Percentiles rank a stretch among this genome's conserved stretches.
These are phyloP conservation scores for Ormosia semicastrata DNA, from an alignment of 306 rosid species.

Conservation along the genomic window DNA sequence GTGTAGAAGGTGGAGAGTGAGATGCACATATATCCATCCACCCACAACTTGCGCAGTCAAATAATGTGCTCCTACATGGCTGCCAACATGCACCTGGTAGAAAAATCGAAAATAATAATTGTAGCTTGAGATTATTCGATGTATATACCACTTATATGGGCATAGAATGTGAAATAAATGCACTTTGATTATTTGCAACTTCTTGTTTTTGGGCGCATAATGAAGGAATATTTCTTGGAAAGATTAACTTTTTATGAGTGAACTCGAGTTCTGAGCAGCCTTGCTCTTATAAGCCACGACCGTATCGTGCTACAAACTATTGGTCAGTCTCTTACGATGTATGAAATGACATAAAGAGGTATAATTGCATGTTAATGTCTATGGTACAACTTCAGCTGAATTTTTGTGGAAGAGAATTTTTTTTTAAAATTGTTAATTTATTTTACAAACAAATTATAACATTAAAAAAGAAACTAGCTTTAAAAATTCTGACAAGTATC, in stretches of 20 bases:
- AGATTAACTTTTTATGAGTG: neutral
- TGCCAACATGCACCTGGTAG: slow-evolving; percentile 30
- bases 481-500: too few species aligned
- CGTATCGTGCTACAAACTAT: neutral
- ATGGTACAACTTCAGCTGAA: neutral
- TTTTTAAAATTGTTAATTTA: too few species aligned
- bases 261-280: neutral
- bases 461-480: too few species aligned
- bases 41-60: slow-evolving; percentile 1
- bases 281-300: neutral
- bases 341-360: neutral
- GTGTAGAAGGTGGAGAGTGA: slow-evolving; percentile 46
- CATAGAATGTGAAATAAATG: neutral
- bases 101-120: neutral
- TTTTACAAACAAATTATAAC: too few species aligned
- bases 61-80: slow-evolving; percentile 47
- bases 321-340: neutral
- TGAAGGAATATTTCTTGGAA: neutral
- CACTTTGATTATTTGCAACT: neutral
- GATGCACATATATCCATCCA: slow-evolving; percentile 26
- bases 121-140: slow-evolving; percentile 20
- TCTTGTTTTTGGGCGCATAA: neutral
- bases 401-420: too few species aligned
- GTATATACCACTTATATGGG: slow-evolving; percentile 4
- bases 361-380: neutral